phyloP scores from a whole-genome alignment of 164 flowering plant genomes.

The Annona cherimola region DNA sequence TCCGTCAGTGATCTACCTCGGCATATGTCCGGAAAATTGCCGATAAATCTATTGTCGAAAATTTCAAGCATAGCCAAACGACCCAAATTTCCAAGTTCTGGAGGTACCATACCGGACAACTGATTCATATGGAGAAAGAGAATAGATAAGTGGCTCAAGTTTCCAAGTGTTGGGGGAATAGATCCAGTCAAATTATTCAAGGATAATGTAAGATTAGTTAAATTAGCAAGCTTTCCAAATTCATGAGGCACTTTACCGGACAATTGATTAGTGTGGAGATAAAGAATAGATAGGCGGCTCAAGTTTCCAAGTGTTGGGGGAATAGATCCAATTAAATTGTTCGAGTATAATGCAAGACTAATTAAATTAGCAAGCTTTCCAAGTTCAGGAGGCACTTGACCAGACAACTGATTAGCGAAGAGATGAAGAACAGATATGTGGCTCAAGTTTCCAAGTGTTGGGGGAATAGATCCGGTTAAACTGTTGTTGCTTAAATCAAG shows the following conservation, averaged over 20 bases:
- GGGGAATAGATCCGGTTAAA: too few relatives aligned
- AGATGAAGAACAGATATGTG: too few relatives aligned
- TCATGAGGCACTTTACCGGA: slow-evolving; percentile 9
- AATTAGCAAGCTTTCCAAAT: slow-evolving; percentile 15
- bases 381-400: too few relatives aligned
- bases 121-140: not conserved
- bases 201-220: not conserved
- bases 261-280: slow-evolving; percentile 15
- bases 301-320: slow-evolving; percentile 14
- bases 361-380: too few relatives aligned
- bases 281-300: slow-evolving; percentile 12
- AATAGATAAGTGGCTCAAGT: not conserved
- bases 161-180: slow-evolving; percentile 29
- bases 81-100: slow-evolving; percentile 1
- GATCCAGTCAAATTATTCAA: slow-evolving; percentile 14
- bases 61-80: not conserved
- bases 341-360: too few relatives aligned
- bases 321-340: slow-evolving; percentile 13
- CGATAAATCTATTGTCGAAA: not conserved
- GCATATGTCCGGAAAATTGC: slow-evolving; percentile 2
- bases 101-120: not conserved
- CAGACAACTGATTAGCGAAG: too few relatives aligned
- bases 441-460: too few relatives aligned
- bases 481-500: too few relatives aligned
- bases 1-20: not conserved